phyloP scores from a whole-genome alignment of 164 flowering plant genomes.

The Sedum album region DNA sequence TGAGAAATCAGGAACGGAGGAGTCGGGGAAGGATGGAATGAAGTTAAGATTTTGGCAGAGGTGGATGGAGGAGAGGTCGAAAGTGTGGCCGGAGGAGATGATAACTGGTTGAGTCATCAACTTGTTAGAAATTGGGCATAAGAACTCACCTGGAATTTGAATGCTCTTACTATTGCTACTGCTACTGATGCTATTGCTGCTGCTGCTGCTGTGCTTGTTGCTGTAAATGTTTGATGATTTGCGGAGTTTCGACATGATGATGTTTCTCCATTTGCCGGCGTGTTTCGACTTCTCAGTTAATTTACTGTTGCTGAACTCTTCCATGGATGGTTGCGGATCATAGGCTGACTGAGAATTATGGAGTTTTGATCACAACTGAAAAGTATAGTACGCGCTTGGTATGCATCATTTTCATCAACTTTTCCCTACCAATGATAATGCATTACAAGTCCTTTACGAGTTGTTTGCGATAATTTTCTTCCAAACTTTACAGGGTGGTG shows the following conservation, averaged over 20 bases:
- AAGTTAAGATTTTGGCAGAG: slow-evolving; percentile 22
- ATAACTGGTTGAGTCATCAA: slow-evolving; percentile 41
- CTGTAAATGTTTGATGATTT: not conserved
- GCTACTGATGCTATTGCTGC: not conserved
- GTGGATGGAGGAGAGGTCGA: slow-evolving; percentile 25
- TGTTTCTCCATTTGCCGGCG: not conserved
- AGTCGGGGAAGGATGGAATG: slow-evolving; percentile 16
- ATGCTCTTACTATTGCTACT: not conserved
- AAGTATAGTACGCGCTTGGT: not conserved
- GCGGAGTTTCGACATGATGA: not conserved
- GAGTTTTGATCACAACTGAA: not conserved
- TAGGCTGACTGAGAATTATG: not conserved
- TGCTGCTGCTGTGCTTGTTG: not conserved
- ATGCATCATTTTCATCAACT: not conserved
- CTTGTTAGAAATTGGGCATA: slow-evolving; percentile 30
- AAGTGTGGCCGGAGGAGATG: slow-evolving; percentile 39
- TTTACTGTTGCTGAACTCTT: not conserved
- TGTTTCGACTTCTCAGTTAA: not conserved
- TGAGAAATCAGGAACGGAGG: slow-evolving; percentile 29
- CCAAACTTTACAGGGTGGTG: too few relatives aligned
- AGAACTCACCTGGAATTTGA: slow-evolving; percentile 24
- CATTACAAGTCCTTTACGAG: not conserved
- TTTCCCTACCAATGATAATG: not conserved
- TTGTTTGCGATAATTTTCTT: not conserved
- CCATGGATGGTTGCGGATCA: not conserved